Evolutionary conservation across 352 stramenopile species (phyloP).

Genomic region (Peronospora tabacina): DNA sequence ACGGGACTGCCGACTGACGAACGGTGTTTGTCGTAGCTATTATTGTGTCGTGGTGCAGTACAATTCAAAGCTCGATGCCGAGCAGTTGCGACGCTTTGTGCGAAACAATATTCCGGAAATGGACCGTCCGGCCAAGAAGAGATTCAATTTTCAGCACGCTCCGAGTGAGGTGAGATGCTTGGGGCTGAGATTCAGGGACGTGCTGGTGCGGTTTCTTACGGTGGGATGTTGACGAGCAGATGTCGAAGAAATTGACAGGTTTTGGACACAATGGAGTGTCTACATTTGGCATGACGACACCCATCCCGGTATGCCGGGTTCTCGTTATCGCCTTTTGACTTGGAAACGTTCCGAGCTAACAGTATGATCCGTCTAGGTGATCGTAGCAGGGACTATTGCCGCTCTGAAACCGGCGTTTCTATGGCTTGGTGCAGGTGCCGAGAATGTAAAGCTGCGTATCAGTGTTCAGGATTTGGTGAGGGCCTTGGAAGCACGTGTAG

Average conservation of each 20-base stretch:
- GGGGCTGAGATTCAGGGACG: neutral
- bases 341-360: constrained; percentile 3
- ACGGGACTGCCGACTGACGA: neutral
- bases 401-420: constrained; percentile 50
- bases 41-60: constrained; percentile 86
- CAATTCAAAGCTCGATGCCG: constrained; percentile 71
- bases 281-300: constrained; percentile 67
- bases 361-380: constrained; percentile 34
- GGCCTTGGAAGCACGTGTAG: constrained; percentile 45
- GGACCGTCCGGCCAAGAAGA: constrained; percentile 56
- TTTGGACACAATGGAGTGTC: constrained; percentile 83
- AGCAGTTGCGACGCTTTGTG: constrained; percentile 80
- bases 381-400: constrained; percentile 52
- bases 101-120: constrained; percentile 47
- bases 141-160: constrained; percentile 86
- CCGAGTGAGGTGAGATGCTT: constrained; percentile 33
- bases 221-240: constrained; percentile 16
- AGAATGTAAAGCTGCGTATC: constrained; percentile 74
- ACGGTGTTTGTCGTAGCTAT: constrained; percentile 31
- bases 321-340: neutral
- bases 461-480: constrained; percentile 53
- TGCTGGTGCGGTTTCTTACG: neutral
- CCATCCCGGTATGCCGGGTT: constrained; percentile 41
- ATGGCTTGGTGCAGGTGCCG: constrained; percentile 72
- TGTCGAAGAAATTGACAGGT: constrained; percentile 66